phyloP scores from a whole-genome alignment of 2,329 filamentous ascomycete genomes.

The Tothia fuscella region DNA sequence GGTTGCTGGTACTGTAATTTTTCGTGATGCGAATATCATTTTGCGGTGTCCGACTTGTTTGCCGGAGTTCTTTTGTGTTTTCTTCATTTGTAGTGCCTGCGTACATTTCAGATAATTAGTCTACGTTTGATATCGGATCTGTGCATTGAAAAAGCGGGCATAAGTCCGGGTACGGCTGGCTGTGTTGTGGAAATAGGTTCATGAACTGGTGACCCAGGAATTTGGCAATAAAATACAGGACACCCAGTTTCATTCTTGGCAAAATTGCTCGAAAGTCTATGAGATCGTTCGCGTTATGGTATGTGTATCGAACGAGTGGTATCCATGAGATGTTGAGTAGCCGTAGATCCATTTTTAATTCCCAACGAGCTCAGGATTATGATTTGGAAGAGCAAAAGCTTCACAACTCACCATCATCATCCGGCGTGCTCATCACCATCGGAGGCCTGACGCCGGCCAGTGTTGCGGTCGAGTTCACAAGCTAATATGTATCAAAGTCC shows the following conservation, averaged over 20 bases:
- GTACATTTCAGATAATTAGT: neutral
- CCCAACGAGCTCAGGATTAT: too few relatives aligned
- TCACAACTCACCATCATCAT: slow-evolving; percentile 25
- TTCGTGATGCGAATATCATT: slow-evolving; percentile 38
- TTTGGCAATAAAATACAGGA: too few relatives aligned
- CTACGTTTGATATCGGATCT: too few relatives aligned
- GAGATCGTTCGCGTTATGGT: neutral
- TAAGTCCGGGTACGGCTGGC: too few relatives aligned
- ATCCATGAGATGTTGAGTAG: neutral
- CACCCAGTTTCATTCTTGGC: too few relatives aligned
- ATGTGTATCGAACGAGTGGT: neutral
- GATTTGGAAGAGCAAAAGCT: too few relatives aligned
- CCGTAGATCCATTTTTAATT: too few relatives aligned
- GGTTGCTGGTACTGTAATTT: slow-evolving; percentile 38
- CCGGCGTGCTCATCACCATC: slow-evolving; percentile 30
- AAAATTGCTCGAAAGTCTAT: neutral
- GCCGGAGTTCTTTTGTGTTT: neutral
- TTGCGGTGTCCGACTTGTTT: too few relatives aligned
- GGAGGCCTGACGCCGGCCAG: slow-evolving; percentile 16
- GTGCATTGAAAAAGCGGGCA: too few relatives aligned
- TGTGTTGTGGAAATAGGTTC: too few relatives aligned
- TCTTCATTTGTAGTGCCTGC: slow-evolving; percentile 6
- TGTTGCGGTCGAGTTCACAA: too few relatives aligned
- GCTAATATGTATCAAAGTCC: neutral
- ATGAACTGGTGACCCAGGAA: too few relatives aligned